phyloP scores from a whole-genome alignment of 495 filamentous ascomycete genomes.

The Daldinia loculata region DNA sequence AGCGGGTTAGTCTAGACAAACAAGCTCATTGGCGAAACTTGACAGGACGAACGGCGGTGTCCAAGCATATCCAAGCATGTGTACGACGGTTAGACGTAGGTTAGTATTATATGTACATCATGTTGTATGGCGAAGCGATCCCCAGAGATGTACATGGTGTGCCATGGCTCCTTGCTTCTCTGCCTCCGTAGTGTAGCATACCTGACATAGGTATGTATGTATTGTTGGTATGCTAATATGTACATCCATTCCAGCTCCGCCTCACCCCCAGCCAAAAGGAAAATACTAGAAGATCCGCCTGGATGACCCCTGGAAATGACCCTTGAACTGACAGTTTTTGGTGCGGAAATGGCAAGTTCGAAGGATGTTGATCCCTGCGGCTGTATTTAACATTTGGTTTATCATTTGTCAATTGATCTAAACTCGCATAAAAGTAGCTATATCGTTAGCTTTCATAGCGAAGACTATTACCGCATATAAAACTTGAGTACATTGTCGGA shows the following conservation, averaged over 20 bases:
- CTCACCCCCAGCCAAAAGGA: conserved; percentile 27
- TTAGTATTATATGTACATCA: not conserved
- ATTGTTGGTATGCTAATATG: not conserved
- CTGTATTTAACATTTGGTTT: conserved; percentile 12
- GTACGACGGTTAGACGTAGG: not conserved
- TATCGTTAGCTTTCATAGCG: not conserved
- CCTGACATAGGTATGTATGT: not conserved
- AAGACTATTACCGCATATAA: not conserved
- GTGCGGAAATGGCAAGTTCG: conserved; percentile 13
- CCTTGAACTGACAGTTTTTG: conserved; percentile 10
- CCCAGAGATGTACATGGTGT: conserved; percentile 17
- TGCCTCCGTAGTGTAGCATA: conserved; percentile 11
- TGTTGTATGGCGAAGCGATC: conserved; percentile 28
- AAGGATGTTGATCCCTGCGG: conserved; percentile 37
- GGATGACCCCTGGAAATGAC: conserved; percentile 28
- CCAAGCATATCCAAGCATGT: not conserved
- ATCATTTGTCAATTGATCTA: not conserved
- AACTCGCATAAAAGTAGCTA: not conserved
- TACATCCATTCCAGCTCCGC: conserved; percentile 28
- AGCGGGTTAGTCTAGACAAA: not conserved
- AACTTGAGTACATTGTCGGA: not conserved
- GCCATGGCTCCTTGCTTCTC: not conserved
- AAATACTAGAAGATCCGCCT: conserved; percentile 38
- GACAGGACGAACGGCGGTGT: not conserved
- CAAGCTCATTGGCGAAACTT: not conserved